These are phyloP conservation scores for Xylaria sp. DNA, from an alignment of 2,329 filamentous ascomycete genomes.

Conservation along the genomic window DNA sequence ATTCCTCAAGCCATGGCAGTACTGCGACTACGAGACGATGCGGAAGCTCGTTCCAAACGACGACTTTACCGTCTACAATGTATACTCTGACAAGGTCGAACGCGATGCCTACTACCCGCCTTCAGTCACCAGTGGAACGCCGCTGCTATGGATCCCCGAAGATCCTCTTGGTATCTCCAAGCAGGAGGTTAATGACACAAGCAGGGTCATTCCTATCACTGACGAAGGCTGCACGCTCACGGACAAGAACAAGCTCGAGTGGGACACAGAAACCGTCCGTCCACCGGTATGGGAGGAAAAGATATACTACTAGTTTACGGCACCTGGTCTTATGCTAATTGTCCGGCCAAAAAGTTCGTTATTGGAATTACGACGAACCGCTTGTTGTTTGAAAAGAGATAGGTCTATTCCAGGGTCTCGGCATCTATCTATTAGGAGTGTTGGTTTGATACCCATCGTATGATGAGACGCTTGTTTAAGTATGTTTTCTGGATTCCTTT, in stretches of 20 bases:
- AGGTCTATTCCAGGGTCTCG: not conserved
- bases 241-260: slow-evolving; percentile 68
- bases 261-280: slow-evolving; percentile 50
- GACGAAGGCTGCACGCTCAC: slow-evolving; percentile 79
- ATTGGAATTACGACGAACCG: slow-evolving; percentile 7
- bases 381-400: slow-evolving; percentile 5
- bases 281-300: slow-evolving; percentile 52
- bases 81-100: slow-evolving; percentile 71
- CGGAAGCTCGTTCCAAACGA: slow-evolving; percentile 74
- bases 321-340: not conserved
- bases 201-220: slow-evolving; percentile 78
- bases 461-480: slow-evolving; percentile 17
- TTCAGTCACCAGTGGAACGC: slow-evolving; percentile 69
- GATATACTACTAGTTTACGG: slow-evolving; percentile 47
- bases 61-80: slow-evolving; percentile 58
- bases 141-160: slow-evolving; percentile 85
- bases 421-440: slow-evolving; percentile 23
- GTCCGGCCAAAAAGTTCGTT: not conserved
- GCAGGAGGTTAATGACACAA: slow-evolving; percentile 80
- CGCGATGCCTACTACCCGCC: slow-evolving; percentile 80
- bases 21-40: slow-evolving; percentile 77
- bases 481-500: slow-evolving; percentile 8
- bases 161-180: slow-evolving; percentile 79
- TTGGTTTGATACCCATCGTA: slow-evolving; percentile 35
- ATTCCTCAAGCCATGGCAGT: slow-evolving; percentile 82